Evolutionary conservation across 139 green algal species (phyloP).

Genomic region (Auxenochlorella pyrenoidosa): DNA sequence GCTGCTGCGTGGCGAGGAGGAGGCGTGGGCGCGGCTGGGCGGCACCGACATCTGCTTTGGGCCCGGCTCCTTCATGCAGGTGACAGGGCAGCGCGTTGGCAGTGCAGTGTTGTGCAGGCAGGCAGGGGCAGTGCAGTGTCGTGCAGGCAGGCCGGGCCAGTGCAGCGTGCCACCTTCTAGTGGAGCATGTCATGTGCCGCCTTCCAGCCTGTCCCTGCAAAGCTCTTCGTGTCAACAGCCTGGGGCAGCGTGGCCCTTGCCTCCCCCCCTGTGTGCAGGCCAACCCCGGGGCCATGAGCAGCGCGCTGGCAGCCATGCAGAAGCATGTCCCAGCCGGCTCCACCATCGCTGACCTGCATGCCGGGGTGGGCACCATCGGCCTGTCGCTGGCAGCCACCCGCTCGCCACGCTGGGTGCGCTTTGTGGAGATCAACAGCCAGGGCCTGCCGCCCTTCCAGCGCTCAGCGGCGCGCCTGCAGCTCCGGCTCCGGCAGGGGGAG

Average conservation of each 20-base stretch:
- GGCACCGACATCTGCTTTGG: constrained; percentile 65
- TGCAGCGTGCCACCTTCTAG: too few species aligned
- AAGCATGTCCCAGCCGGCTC: constrained; percentile 44
- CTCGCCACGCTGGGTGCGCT: constrained; percentile 28
- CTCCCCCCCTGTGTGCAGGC: constrained; percentile 54
- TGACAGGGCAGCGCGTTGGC: not conserved
- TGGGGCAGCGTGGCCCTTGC: not conserved
- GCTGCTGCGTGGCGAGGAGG: constrained; percentile 48
- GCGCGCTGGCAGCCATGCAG: constrained; percentile 52
- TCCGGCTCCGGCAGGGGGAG: not conserved
- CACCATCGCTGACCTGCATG: constrained; percentile 74
- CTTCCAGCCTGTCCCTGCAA: too few species aligned
- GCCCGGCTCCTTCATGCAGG: constrained; percentile 71
- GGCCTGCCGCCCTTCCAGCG: constrained; percentile 47
- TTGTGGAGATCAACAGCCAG: constrained; percentile 77
- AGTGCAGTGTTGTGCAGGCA: not conserved
- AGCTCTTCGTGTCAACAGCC: too few species aligned
- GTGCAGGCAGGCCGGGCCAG: too few species aligned
- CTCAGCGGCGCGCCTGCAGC: constrained; percentile 34
- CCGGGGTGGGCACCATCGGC: constrained; percentile 83
- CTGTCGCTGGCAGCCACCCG: constrained; percentile 63
- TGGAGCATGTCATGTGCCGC: too few species aligned
- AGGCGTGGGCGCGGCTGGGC: constrained; percentile 55
- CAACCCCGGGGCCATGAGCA: constrained; percentile 73
- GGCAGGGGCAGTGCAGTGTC: too few species aligned